phyloP scores from a whole-genome alignment of 495 filamentous ascomycete genomes.

The Talaromyces thailandensis region DNA sequence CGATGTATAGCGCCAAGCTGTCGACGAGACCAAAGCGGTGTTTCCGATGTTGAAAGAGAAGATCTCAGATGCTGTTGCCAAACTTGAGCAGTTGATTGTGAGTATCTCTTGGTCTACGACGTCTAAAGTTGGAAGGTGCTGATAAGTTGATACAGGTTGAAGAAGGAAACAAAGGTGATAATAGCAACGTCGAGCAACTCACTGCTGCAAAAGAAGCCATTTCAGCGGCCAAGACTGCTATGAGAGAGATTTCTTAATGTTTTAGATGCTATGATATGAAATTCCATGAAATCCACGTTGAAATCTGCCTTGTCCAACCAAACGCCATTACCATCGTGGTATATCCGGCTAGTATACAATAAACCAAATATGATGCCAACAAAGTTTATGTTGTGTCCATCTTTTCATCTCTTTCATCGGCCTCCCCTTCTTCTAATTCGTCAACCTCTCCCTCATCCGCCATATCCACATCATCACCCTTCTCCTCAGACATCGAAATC shows the following conservation, averaged over 20 bases:
- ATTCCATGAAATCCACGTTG: conserved; percentile 1
- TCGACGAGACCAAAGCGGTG: conserved; percentile 76
- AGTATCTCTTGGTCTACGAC: conserved; percentile 14
- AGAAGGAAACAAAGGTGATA: conserved; percentile 34
- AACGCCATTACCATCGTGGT: background rate
- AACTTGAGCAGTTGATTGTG: conserved; percentile 58
- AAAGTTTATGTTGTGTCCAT: conserved; percentile 51
- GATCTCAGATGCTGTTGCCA: conserved; percentile 56
- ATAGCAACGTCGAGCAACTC: conserved; percentile 47
- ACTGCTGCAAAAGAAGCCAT: conserved; percentile 51
- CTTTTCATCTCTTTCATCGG: conserved; percentile 41
- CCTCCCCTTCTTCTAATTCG: conserved; percentile 39
- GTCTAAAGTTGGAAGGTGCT: background rate
- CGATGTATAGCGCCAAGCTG: conserved; percentile 51
- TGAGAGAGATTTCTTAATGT: conserved; percentile 31
- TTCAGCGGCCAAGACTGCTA: conserved; percentile 43
- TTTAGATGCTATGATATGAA: background rate
- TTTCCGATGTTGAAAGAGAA: conserved; percentile 58
- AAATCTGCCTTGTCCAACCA: background rate
- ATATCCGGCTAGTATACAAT: background rate
- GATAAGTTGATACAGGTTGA: conserved; percentile 19
- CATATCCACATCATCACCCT: conserved; percentile 45
- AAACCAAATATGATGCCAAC: background rate
- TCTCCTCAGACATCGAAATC: conserved; percentile 20
- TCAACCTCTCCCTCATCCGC: conserved; percentile 60